Evolutionary conservation across 371 early-diverging fungal genomes (phyloP).

Genomic region (Apophysomyces variabilis): DNA sequence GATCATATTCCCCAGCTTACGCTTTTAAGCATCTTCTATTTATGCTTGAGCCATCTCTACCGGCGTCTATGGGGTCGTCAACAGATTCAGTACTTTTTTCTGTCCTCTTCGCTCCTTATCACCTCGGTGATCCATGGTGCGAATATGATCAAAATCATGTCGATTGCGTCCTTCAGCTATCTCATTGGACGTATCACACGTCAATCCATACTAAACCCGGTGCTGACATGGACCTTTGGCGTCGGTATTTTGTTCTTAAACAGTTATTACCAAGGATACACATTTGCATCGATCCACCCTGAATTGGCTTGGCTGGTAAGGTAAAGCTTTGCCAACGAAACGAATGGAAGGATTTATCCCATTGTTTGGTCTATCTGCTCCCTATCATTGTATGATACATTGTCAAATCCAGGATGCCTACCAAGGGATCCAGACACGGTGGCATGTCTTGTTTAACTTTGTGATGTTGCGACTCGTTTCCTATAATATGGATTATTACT

Average conservation of each 20-base stretch:
- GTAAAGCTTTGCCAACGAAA: neutral
- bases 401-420: conserved; percentile 50
- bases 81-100: conserved; percentile 41
- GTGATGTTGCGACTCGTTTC: conserved; percentile 83
- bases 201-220: conserved; percentile 9
- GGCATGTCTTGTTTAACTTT: conserved; percentile 87
- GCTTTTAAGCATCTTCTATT: conserved; percentile 52
- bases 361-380: neutral
- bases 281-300: conserved; percentile 58
- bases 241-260: conserved; percentile 77
- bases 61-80: conserved; percentile 16
- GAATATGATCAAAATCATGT: conserved; percentile 67
- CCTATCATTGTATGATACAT: too few species aligned
- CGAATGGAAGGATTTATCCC: neutral
- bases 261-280: conserved; percentile 73
- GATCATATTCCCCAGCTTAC: conserved; percentile 70
- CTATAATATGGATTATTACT: conserved; percentile 86
- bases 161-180: conserved; percentile 64
- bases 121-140: conserved; percentile 46
- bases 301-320: conserved; percentile 74
- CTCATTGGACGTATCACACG: conserved; percentile 50
- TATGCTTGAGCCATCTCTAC: conserved; percentile 53
- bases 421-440: conserved; percentile 67
- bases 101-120: conserved; percentile 64
- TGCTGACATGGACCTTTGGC: conserved; percentile 77